Evolutionary conservation across 352 stramenopile species (phyloP).

Genomic region (Phytophthora capsici): DNA sequence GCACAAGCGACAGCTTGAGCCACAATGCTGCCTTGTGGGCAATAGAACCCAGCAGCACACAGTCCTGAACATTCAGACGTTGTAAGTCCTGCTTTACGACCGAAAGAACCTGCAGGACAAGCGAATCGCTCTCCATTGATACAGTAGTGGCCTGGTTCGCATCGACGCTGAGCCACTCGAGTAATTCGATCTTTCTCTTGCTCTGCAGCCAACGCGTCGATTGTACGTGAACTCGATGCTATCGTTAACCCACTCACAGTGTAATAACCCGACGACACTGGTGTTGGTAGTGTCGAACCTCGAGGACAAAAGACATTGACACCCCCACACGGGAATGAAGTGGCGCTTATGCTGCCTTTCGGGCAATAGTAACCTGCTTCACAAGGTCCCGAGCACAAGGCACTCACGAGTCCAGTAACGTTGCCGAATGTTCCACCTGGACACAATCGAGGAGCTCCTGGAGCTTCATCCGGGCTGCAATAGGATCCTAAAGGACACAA

Average conservation of each 20-base stretch:
- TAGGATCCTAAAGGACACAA: slow-evolving; percentile 53
- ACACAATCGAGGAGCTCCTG: slow-evolving; percentile 45
- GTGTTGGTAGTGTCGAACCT: slow-evolving; percentile 44
- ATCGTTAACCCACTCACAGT: slow-evolving; percentile 21
- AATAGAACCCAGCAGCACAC: slow-evolving; percentile 76
- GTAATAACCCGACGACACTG: slow-evolving; percentile 56
- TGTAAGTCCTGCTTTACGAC: slow-evolving; percentile 41
- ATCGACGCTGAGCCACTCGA: slow-evolving; percentile 49
- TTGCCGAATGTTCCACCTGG: slow-evolving; percentile 72
- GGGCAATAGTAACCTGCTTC: slow-evolving; percentile 67
- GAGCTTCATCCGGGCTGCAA: slow-evolving; percentile 48
- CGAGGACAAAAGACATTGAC: slow-evolving; percentile 53
- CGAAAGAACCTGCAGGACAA: slow-evolving; percentile 70
- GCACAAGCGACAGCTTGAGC: slow-evolving; percentile 39
- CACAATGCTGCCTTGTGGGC: slow-evolving; percentile 57
- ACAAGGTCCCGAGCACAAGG: slow-evolving; percentile 60
- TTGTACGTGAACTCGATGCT: slow-evolving; percentile 15
- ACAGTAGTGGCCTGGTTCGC: slow-evolving; percentile 74
- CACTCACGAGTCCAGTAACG: slow-evolving; percentile 36
- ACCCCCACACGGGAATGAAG: slow-evolving; percentile 44
- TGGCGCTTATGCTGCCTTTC: slow-evolving; percentile 46
- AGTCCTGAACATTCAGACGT: slow-evolving; percentile 57
- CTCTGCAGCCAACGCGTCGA: slow-evolving; percentile 17
- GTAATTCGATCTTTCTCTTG: slow-evolving; percentile 20
- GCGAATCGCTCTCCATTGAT: slow-evolving; percentile 33